phyloP scores from a whole-genome alignment of 352 stramenopile genomes.

The Pythium aristosporum region DNA sequence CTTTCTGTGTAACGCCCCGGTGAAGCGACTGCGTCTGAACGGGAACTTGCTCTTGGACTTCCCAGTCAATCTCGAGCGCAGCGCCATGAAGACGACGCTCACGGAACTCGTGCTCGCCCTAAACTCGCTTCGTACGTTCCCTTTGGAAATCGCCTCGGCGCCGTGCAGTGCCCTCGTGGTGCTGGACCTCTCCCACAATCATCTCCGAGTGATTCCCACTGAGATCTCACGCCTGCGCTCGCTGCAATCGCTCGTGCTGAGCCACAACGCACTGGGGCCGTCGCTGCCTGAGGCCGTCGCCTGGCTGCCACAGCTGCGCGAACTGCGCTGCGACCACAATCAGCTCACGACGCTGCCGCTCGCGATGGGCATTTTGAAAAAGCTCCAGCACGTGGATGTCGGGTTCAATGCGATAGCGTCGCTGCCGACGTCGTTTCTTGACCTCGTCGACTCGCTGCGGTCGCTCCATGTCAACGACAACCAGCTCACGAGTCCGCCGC shows the following conservation, averaged over 20 bases:
- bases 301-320: conserved; percentile 30
- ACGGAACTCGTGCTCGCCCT: conserved; percentile 34
- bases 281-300: conserved; percentile 42
- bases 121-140: conserved; percentile 42
- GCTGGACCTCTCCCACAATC: conserved; percentile 55
- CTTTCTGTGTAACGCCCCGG: conserved; percentile 43
- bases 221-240: conserved; percentile 36
- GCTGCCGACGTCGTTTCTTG: conserved; percentile 53
- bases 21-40: conserved; percentile 35
- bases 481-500: conserved; percentile 30
- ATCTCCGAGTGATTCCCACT: conserved; percentile 35
- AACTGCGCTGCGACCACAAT: conserved; percentile 46
- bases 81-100: conserved; percentile 50
- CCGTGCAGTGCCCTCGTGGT: conserved; percentile 37
- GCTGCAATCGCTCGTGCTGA: conserved; percentile 43
- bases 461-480: conserved; percentile 55
- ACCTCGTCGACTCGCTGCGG: conserved; percentile 32
- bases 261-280: conserved; percentile 37
- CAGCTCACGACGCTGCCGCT: conserved; percentile 35
- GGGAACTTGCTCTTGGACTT: conserved; percentile 52
- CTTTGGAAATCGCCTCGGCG: conserved; percentile 32
- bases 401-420: conserved; percentile 44
- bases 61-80: conserved; percentile 32
- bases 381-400: conserved; percentile 43
- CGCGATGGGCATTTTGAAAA: conserved; percentile 31